A percentile compares a stretch with the other conserved stretches of the same genome.
phyloP scores from a whole-genome alignment of 1,284 basidiomycete species.

The Ustanciosporium gigantosporum region DNA sequence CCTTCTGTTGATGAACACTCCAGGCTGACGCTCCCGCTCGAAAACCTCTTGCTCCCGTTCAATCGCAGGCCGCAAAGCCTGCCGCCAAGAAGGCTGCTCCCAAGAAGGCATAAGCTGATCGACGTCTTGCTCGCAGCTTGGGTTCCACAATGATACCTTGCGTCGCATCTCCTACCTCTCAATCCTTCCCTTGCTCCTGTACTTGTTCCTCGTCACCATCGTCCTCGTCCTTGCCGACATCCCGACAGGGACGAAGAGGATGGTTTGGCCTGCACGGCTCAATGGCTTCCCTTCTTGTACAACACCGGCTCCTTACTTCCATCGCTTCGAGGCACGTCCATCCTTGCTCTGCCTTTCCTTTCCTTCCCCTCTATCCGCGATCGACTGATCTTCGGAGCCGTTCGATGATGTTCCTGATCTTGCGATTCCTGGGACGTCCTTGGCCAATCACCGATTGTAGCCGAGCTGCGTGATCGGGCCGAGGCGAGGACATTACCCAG shows the following conservation, averaged over 20 bases:
- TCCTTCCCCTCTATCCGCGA: no score
- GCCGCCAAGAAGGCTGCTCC: conserved; percentile 58
- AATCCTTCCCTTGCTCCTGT: conserved; percentile 13
- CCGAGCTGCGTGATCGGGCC: no score
- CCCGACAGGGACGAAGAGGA: neutral
- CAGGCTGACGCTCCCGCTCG: conserved; percentile 40
- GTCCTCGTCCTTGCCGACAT: neutral
- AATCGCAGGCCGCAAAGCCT: conserved; percentile 52
- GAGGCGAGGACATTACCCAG: no score
- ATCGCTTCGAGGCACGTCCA: conserved; percentile 22
- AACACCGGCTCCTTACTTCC: conserved; percentile 29
- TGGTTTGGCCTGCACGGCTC: neutral
- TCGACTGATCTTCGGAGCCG: no score
- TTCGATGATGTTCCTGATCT: no score
- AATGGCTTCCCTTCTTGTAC: conserved; percentile 21
- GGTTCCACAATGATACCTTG: conserved; percentile 33
- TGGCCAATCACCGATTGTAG: no score
- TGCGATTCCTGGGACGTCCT: no score
- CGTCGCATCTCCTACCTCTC: conserved; percentile 10
- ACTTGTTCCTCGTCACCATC: neutral
- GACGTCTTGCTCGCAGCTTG: conserved; percentile 2
- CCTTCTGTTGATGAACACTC: conserved; percentile 2
- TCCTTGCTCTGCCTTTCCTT: no score
- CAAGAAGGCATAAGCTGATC: conserved; percentile 39
- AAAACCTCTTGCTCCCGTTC: conserved; percentile 40